Base-by-base conservation (phyloP, 805 yeast genomes). In the Yarrowia yakushimensis region DNA sequence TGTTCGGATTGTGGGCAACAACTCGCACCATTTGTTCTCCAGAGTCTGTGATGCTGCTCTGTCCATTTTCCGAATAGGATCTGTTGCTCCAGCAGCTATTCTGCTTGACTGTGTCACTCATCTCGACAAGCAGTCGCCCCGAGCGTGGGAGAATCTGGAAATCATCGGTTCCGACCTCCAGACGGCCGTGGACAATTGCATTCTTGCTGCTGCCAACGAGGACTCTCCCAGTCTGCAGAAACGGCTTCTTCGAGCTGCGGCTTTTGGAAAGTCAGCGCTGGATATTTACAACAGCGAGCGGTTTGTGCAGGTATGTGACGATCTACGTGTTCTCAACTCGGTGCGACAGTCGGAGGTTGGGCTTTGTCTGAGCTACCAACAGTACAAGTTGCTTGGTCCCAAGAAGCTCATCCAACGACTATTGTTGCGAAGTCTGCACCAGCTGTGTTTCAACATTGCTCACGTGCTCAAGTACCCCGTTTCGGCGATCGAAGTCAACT, bases 151-250 rank as follows among this genome's bases (percentile, higher is more conserved):
- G 64, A 88, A 87, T 65, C 77, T 92, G 33, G 78, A 81, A 72
- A 71, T 82, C 63, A 77, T 86, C 65, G 74, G 82, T 66, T 80
- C 81, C 30, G 68, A 76, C 18, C 73, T 88, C 23, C 70, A 73
- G 0, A 74, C 75, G 2, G 97, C 97, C 1, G 85, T 93, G 1
- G 79, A 80, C 33, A 82, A 80, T 18, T 89, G 97, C 70, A 80
- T 91, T 4, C 74, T 79, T 1, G 96, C 96, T 0, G 87, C 97
- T 0, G 72, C 83, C 3, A 86, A 85, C 62, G 98, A 93, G 68
- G 84, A 90, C 68, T 90, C 85, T 65, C 81, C 88, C 0, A 77
- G 78, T 60, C 82, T 92, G 86, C 99, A 94, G 69, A 91, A 90
- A 71, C 82, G 82, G 57, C 75, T 93, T 10, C 73, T 94, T 37